These are phyloP conservation scores for Phytophthora aleatoria DNA, from an alignment of 352 stramenopile genomes.

Conservation along the genomic window DNA sequence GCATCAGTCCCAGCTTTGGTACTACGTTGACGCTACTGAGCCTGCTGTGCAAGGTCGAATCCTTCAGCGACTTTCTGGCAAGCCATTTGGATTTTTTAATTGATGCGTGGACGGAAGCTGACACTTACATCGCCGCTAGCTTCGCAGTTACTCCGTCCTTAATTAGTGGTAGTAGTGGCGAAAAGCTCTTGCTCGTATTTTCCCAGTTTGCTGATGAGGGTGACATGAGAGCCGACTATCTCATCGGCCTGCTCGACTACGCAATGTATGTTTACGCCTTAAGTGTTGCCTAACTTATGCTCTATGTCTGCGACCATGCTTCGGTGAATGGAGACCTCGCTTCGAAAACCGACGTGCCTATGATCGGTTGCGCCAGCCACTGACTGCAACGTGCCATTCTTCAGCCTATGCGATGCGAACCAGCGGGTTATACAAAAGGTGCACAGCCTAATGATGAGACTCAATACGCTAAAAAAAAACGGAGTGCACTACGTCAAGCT, in stretches of 20 bases:
- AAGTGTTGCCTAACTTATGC: too few species aligned
- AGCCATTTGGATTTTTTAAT: background rate
- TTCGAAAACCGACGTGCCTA: background rate
- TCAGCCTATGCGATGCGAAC: background rate
- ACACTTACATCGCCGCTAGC: background rate
- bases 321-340: too few species aligned
- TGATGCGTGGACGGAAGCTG: background rate
- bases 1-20: background rate
- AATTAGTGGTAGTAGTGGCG: background rate
- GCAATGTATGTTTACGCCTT: background rate
- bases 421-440: background rate
- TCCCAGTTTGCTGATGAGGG: background rate
- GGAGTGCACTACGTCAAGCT: background rate
- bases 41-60: background rate
- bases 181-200: background rate
- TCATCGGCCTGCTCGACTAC: background rate
- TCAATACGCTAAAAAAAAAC: background rate
- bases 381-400: too few species aligned
- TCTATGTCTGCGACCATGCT: too few species aligned
- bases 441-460: background rate
- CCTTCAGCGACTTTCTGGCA: background rate
- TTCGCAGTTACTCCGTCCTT: background rate
- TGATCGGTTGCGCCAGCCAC: background rate
- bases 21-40: background rate
- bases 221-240: background rate